Evolutionary conservation across 768 basidiomycete species (phyloP).

Genomic region (Boletus pseudopeckii): DNA sequence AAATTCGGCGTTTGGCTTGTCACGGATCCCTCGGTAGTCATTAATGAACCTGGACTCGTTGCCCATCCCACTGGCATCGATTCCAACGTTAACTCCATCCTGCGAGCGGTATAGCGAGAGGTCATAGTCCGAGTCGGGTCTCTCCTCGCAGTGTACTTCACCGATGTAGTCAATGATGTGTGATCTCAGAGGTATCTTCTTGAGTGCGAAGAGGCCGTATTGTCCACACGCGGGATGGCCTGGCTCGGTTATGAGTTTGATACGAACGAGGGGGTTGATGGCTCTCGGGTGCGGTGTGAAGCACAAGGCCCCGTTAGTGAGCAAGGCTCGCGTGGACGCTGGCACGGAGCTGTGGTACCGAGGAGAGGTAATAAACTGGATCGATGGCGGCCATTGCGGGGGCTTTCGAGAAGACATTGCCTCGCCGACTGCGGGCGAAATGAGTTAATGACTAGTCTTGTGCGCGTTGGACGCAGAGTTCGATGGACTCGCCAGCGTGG

Average conservation of each 20-base stretch:
- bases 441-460: neutral
- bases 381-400: slow-evolving; percentile 48
- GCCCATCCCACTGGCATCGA: slow-evolving; percentile 72
- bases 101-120: slow-evolving; percentile 67
- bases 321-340: slow-evolving; percentile 36
- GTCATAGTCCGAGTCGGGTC: slow-evolving; percentile 81
- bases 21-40: slow-evolving; percentile 78
- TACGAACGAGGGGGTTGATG: slow-evolving; percentile 41
- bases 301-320: slow-evolving; percentile 32
- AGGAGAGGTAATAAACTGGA: slow-evolving; percentile 53
- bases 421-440: neutral
- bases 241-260: slow-evolving; percentile 51
- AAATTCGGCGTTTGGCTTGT: slow-evolving; percentile 70
- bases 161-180: slow-evolving; percentile 82
- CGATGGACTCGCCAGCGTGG: slow-evolving; percentile 19
- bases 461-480: neutral
- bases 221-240: slow-evolving; percentile 80
- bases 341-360: slow-evolving; percentile 60
- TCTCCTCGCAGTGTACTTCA: slow-evolving; percentile 76
- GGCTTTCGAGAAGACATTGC: slow-evolving; percentile 28
- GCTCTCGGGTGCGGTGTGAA: neutral
- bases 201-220: slow-evolving; percentile 73
- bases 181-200: slow-evolving; percentile 61
- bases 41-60: slow-evolving; percentile 91
- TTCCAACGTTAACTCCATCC: slow-evolving; percentile 61